These are phyloP conservation scores for Trichoderma citrinoviride DNA, from an alignment of 2,329 filamentous ascomycete genomes.

Conservation along the genomic window DNA sequence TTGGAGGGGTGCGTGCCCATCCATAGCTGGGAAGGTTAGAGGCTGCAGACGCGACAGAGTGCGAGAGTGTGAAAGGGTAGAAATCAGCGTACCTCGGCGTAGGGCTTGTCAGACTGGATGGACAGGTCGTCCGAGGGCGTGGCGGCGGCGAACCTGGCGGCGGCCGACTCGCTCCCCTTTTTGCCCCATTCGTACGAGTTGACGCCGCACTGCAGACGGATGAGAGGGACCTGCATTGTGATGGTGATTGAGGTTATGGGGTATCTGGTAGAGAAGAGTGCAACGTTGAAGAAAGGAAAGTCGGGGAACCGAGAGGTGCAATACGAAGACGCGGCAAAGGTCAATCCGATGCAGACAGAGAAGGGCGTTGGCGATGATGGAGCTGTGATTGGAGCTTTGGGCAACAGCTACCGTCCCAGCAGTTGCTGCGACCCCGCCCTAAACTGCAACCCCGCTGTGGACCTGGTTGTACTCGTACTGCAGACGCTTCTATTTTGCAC, in stretches of 20 bases:
- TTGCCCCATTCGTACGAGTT: constrained; percentile 99
- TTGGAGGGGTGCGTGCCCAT: constrained; percentile 98
- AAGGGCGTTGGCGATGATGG: constrained; percentile 1
- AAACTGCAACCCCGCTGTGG: constrained; percentile 19
- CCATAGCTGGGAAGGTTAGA: constrained; percentile 66
- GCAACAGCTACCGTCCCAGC: background rate
- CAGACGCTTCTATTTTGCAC: background rate
- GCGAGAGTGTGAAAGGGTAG: background rate
- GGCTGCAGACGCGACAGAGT: background rate
- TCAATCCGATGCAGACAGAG: background rate
- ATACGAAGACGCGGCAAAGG: background rate
- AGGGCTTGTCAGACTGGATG: constrained; percentile 84
- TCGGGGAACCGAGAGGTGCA: background rate
- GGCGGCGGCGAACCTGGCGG: constrained; percentile 83
- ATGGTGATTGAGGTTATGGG: background rate
- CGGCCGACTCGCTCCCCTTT: constrained; percentile 80
- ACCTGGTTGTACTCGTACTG: constrained; percentile 5
- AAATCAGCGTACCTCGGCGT: constrained; percentile 69
- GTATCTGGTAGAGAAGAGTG: background rate
- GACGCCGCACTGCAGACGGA: constrained; percentile 85
- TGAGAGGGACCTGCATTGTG: constrained; percentile 71
- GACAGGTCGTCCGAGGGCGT: constrained; percentile 72
- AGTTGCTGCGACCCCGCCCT: constrained; percentile 13
- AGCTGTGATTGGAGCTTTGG: constrained; percentile 12
- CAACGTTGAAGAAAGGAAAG: background rate